Evolutionary conservation across 2,329 filamentous ascomycete species (phyloP).

Genomic region (Aspergillus uvarum): DNA sequence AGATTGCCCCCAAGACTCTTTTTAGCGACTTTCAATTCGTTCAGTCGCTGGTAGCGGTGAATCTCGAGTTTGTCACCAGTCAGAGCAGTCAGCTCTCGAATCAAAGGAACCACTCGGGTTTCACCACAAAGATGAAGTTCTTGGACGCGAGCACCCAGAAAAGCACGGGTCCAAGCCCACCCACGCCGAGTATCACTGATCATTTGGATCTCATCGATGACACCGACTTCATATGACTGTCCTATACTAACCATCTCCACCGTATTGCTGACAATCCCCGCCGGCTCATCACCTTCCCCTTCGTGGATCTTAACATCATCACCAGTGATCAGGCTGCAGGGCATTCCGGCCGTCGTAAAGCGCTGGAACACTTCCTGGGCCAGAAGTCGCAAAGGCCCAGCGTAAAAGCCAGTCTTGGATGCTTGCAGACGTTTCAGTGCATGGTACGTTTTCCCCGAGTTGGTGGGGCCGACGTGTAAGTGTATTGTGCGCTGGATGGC

Average conservation of each 20-base stretch:
- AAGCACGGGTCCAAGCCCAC: constrained; percentile 90
- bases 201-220: constrained; percentile 99
- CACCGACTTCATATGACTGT: constrained; percentile 73
- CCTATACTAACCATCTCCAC: constrained; percentile 80
- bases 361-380: constrained; percentile 95
- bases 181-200: constrained; percentile 76
- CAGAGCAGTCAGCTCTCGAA: constrained; percentile 72
- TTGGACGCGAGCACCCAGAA: constrained; percentile 80
- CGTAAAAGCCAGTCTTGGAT: constrained; percentile 77
- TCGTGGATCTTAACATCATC: constrained; percentile 78
- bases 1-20: constrained; percentile 65
- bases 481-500: constrained; percentile 79
- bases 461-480: constrained; percentile 93
- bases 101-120: constrained; percentile 73
- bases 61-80: constrained; percentile 81
- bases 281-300: constrained; percentile 52
- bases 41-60: constrained; percentile 80
- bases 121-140: constrained; percentile 95
- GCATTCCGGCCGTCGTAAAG: constrained; percentile 72
- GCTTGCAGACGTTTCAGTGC: constrained; percentile 81
- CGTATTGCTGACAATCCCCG: constrained; percentile 74
- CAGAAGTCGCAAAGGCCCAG: constrained; percentile 81
- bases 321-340: constrained; percentile 81
- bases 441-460: constrained; percentile 97
- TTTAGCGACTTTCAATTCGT: constrained; percentile 67